Evolutionary conservation across 176 grass and related monocot species (phyloP), one percentile per base, ranked within the genome.

Genomic region (Otatea glauca): DNA sequence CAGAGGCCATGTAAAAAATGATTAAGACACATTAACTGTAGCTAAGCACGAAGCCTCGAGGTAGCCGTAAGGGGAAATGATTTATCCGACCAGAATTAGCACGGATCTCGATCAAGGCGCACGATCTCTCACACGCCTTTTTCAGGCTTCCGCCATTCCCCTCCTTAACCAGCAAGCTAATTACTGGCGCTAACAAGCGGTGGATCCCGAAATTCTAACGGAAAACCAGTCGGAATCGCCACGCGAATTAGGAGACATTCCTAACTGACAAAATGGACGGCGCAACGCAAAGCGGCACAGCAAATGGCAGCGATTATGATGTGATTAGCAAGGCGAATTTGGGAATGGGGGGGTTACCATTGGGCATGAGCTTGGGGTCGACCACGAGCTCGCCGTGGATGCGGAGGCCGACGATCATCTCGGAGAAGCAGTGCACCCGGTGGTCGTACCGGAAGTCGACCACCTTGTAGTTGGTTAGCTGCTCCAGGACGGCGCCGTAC

Each of bases 311-410:
- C 0, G 38, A 77, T 42, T 44, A 42, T 7, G 73, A 83, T 71
- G 80, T 14, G 53, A 25, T 65, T 44, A 42, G 38, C 24, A 27
- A 8, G 32, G 39, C 27, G 27, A 17, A 65, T 17, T 34, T 34
- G 61, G 27, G 48, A 12, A 76, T 7, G 25, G 25, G 2, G 49
- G 79, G 61, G 79, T 91, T 91, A 96, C 93, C 93, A 76, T 93
- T 89, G 29, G 91, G 88, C 90, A 92, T 96, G 68, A 92, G 90
- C 88, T 92, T 80, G 11, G 97, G 97, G 87, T 99, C 92, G 39
- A 99, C 82, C 75, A 91, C 76, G 83, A 99, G 86, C 90, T 99
- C 97, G 78, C 91, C 97, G 83, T 99, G 97, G 86, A 99, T 94
- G 74, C 87, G 84, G 14, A 99, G 79, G 4, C 97, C 97, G 59